Conservation (phyloP, 2,329 filamentous ascomycete genomes). For the Exophiala oligosperma region DNA sequence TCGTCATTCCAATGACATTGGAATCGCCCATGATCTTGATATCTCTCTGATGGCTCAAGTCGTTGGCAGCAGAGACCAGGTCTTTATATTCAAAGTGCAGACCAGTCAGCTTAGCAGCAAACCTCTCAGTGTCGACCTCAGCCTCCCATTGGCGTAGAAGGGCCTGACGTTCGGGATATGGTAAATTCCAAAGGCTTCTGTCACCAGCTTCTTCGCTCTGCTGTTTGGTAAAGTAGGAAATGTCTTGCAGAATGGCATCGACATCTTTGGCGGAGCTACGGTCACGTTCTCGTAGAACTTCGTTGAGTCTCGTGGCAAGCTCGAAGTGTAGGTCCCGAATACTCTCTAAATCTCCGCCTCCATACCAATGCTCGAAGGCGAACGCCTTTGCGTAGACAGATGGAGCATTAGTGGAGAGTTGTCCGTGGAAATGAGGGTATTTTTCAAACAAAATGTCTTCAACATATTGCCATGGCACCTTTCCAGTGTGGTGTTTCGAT, state of each 20-base stretch:
- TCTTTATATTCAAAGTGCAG: slow-evolving; percentile 16
- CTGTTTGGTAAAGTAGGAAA: slow-evolving; percentile 13
- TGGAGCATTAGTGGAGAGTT: slow-evolving; percentile 14
- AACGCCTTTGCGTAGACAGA: slow-evolving; percentile 21
- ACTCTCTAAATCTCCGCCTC: slow-evolving; percentile 31
- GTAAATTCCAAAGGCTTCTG: slow-evolving; percentile 24
- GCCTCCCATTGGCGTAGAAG: slow-evolving; percentile 23
- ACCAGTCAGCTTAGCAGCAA: slow-evolving; percentile 10
- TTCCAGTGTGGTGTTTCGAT: slow-evolving; percentile 10
- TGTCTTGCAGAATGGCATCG: slow-evolving; percentile 12
- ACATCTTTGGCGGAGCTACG: slow-evolving; percentile 5
- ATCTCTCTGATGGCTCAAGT: slow-evolving; percentile 26
- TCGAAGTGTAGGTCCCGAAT: slow-evolving; percentile 29
- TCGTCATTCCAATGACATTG: slow-evolving; percentile 35
- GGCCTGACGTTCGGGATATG: slow-evolving; percentile 16
- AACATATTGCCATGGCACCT: slow-evolving; percentile 20
- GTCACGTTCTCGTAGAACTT: not conserved
- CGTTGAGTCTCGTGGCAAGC: slow-evolving; percentile 19
- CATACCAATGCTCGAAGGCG: slow-evolving; percentile 32
- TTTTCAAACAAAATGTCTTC: slow-evolving; percentile 5
- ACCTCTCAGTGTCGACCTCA: slow-evolving; percentile 17
- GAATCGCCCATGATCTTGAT: slow-evolving; percentile 26
- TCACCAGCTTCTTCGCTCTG: slow-evolving; percentile 13
- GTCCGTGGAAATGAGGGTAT: slow-evolving; percentile 18
- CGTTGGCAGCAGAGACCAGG: slow-evolving; percentile 21